These are phyloP conservation scores for Solanum virginianum DNA, from an alignment of 257 asterid species.

Conservation along the genomic window DNA sequence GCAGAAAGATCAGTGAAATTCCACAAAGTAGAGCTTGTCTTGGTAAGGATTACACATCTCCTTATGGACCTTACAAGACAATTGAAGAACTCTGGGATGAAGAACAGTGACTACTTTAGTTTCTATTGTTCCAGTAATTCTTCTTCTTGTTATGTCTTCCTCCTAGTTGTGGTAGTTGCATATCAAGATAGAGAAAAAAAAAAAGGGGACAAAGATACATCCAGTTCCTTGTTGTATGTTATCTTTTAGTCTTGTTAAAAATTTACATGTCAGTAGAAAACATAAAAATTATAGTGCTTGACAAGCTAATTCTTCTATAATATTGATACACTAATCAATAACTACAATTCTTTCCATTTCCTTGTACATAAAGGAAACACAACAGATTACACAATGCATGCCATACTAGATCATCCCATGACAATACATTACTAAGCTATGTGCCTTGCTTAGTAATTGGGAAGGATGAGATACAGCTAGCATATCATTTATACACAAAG, in stretches of 20 bases:
- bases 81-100: constrained; percentile 52
- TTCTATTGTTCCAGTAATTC: not conserved
- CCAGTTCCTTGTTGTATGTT: not conserved
- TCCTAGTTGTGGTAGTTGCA: not conserved
- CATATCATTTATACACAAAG: not conserved
- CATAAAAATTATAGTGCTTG: too few relatives aligned
- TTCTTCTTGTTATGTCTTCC: not conserved
- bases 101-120: constrained; percentile 4
- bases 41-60: constrained; percentile 46
- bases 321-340: not conserved
- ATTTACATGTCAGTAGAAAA: not conserved
- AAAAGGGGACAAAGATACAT: not conserved
- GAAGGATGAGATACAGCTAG: not conserved
- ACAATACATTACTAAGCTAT: not conserved
- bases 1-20: constrained; percentile 30
- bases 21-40: constrained; percentile 44
- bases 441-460: not conserved
- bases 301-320: too few relatives aligned
- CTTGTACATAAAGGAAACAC: not conserved
- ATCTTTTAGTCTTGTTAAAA: not conserved
- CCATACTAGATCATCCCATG: too few relatives aligned
- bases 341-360: not conserved
- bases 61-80: constrained; percentile 51
- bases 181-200: not conserved
- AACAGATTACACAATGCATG: not conserved